These are phyloP conservation scores for Reticulascus tulasneorum DNA, from an alignment of 2,329 filamentous ascomycete species.

Conservation along the genomic window DNA sequence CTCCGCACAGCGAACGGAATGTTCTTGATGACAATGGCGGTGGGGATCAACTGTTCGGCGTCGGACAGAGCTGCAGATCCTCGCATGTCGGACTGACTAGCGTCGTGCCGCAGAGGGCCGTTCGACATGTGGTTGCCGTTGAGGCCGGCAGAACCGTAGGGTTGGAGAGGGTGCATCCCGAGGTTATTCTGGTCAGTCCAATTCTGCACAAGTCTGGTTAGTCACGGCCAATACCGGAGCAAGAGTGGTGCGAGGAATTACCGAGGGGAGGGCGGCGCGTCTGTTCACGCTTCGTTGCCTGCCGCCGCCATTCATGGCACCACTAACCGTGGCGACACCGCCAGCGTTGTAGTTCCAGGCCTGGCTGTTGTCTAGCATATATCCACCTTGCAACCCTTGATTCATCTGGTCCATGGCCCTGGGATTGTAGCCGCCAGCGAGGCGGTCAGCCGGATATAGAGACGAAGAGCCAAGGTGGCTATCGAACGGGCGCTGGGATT, in stretches of 20 bases:
- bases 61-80: constrained; percentile 40
- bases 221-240: background rate
- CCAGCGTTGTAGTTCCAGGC: constrained; percentile 73
- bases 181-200: constrained; percentile 47
- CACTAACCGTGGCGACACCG: constrained; percentile 59
- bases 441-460: constrained; percentile 68
- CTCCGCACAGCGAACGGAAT: constrained; percentile 98
- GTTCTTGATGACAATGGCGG: constrained; percentile 98
- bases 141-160: constrained; percentile 29
- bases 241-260: constrained; percentile 41
- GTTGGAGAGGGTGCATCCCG: constrained; percentile 39
- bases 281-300: constrained; percentile 53
- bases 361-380: constrained; percentile 65
- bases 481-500: constrained; percentile 74
- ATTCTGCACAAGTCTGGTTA: constrained; percentile 28
- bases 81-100: constrained; percentile 26
- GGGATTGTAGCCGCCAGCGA: constrained; percentile 53
- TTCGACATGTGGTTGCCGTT: constrained; percentile 27
- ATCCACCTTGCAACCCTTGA: constrained; percentile 37
- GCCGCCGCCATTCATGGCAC: constrained; percentile 61
- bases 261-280: constrained; percentile 65
- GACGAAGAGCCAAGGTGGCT: constrained; percentile 58
- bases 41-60: constrained; percentile 89
- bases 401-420: constrained; percentile 54
- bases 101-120: constrained; percentile 36